Evolutionary conservation across 225 moss, liverwort and hornwort species (phyloP).

Genomic region (Takakia lepidozioides): DNA sequence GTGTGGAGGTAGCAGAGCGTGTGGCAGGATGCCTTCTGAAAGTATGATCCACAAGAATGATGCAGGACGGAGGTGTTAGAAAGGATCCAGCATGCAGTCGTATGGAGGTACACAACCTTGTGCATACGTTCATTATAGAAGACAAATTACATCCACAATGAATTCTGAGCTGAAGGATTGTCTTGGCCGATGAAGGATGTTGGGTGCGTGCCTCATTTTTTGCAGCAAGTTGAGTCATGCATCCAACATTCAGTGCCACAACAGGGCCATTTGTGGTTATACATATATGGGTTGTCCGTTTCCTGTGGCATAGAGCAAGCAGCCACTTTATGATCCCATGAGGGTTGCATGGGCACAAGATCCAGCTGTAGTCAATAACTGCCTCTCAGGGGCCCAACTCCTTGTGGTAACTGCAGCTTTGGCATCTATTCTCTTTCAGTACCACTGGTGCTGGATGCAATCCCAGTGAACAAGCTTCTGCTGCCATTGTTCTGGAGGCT

Average conservation of each 20-base stretch:
- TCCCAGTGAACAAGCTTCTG: slow-evolving; percentile 30
- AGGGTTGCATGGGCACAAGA: slow-evolving; percentile 44
- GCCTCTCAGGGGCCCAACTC: slow-evolving; percentile 21
- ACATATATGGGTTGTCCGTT: slow-evolving; percentile 53
- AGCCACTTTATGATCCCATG: slow-evolving; percentile 19
- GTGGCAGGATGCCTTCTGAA: no score
- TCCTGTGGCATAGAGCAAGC: slow-evolving; percentile 29
- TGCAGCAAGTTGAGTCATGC: slow-evolving; percentile 68
- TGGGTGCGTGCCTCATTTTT: no score
- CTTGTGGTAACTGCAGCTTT: slow-evolving; percentile 38
- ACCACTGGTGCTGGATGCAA: slow-evolving; percentile 48
- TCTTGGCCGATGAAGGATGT: no score
- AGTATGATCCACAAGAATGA: no score
- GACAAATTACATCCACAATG: no score
- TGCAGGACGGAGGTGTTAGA: no score
- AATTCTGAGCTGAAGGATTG: no score
- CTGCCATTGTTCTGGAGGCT: slow-evolving; percentile 81
- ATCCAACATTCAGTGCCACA: slow-evolving; percentile 39
- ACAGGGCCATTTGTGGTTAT: slow-evolving; percentile 26
- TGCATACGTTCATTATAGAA: no score
- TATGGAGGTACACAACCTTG: no score
- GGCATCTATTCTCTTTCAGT: slow-evolving; percentile 63
- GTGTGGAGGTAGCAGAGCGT: no score
- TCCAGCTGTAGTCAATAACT: slow-evolving; percentile 24
- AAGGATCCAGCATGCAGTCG: no score